These are phyloP conservation scores for Phytophthora sojae DNA, from an alignment of 352 stramenopile species.

Conservation along the genomic window DNA sequence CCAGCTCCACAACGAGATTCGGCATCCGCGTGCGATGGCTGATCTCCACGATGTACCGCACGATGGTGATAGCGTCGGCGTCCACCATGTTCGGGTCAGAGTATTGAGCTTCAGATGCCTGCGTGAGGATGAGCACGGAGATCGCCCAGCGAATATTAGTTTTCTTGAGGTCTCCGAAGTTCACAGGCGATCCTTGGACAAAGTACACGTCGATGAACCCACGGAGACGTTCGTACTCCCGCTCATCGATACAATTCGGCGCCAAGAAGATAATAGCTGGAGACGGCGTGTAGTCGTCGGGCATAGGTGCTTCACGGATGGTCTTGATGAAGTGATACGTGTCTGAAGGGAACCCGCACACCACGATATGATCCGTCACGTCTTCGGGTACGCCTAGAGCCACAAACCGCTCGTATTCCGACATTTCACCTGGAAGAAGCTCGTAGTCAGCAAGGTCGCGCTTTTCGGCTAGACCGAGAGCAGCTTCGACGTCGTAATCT, in stretches of 20 bases:
- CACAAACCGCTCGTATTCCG: constrained; percentile 69
- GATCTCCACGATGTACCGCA: constrained; percentile 86
- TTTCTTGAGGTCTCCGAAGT: constrained; percentile 75
- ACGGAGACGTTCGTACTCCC: constrained; percentile 59
- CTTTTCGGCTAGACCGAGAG: constrained; percentile 26
- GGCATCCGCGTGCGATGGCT: constrained; percentile 68
- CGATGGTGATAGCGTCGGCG: constrained; percentile 80
- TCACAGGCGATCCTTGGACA: constrained; percentile 73
- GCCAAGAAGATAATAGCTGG: constrained; percentile 70
- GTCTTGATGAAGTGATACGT: constrained; percentile 78
- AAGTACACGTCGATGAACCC: constrained; percentile 73
- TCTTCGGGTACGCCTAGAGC: constrained; percentile 45
- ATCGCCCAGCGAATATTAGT: constrained; percentile 66
- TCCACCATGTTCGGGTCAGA: constrained; percentile 86
- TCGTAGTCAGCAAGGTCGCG: constrained; percentile 5
- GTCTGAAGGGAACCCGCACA: constrained; percentile 72
- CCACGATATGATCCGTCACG: constrained; percentile 67
- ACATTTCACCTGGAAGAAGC: constrained; percentile 25
- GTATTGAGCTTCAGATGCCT: constrained; percentile 56
- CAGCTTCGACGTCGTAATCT: constrained; percentile 39
- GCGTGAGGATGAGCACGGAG: constrained; percentile 73
- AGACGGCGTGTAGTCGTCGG: constrained; percentile 46
- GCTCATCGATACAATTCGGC: constrained; percentile 53
- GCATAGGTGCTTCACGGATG: constrained; percentile 61
- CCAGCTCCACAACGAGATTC: constrained; percentile 79